Base-by-base conservation (phyloP, 2,329 filamentous ascomycete genomes). In the Pleomassaria siparia region DNA sequence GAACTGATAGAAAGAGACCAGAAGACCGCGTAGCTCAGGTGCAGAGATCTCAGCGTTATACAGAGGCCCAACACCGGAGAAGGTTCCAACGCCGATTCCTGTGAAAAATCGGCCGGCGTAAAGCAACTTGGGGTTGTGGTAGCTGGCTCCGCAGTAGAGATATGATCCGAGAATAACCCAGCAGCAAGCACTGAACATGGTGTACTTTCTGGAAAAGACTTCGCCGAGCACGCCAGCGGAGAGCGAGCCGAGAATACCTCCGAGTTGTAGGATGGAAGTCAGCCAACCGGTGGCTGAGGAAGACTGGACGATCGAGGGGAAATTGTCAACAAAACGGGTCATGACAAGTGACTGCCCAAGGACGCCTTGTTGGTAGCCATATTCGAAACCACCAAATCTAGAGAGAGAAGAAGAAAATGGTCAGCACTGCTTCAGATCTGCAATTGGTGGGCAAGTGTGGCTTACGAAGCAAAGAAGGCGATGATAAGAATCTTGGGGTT, bases 361-460 rank as follows among this genome's bases (percentile, higher is more conserved):
- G 1, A 82, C 77, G 41, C 78, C 79, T 55, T 81, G 79, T 47
- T 81, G 77, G 56, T 79, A 80, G 44, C 77, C 77, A 72, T 78
- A 80, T 49, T 76, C 73, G 39, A 80, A 75, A 18, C 77, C 77
- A 48, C 76, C 76, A 18, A 79, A 73, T n/a, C 75, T 78, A 30
- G 12, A 4, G 12, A 12, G 9, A 24, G 20, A n/a, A n/a, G n/a
- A n/a, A n/a, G n/a, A n/a, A n/a, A n/a, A n/a, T n/a, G n/a, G 29
- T 44, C 24, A 46, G 21, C 8, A 28, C 12, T 30, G 12, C 2
- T 16, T 15, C 16, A 1, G 4, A 26, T 18, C 12, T 7, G 9
- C 11, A n/a, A 37, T 11, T 18, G 24, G 21, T 21, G 22, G 8
- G 5, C 18, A 39, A 4, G 2, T 9, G 22, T n/a, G 9, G 29